Evolutionary conservation across 2,329 filamentous ascomycete genomes (phyloP), one percentile per base, ranked within the genome.

Genomic region (Meredithiella fracta): DNA sequence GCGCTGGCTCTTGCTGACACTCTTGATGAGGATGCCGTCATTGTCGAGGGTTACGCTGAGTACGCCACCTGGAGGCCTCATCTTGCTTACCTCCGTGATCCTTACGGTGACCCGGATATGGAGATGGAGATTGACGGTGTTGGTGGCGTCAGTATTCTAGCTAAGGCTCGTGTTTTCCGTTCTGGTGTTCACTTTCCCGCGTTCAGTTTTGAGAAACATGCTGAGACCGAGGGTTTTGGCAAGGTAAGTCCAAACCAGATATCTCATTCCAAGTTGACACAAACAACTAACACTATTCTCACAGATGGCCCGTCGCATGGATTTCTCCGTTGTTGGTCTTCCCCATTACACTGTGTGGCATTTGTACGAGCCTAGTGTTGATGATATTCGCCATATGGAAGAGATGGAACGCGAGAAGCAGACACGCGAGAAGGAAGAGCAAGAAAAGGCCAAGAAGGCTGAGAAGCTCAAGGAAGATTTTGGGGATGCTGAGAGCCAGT

Each of bases 301-400:
- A 47, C 60, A 95, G 90, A 98, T 98, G 92, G 87, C 92, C 15
- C 92, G 88, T 68, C 83, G 87, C 59, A 97, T 98, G 92, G 77
- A 85, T 59, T 97, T 87, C 65, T 95, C 90, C 0, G 92, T 98
- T 17, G 85, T 98, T 58, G 92, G 92, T 31, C 76, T 98, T 50
- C 92, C 92, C 5, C 92, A 98, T 67, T 98, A 98, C 69, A 95
- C 89, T 1, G 96, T 98, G 61, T 98, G 92, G 92, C 92, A 98
- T 82, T 75, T 98, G 64, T 98, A 98, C 72, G 92, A 98, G 69
- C 92, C 92, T n/a, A 95, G 88, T 64, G 86, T 96, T 15, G 92
- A 98, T 65, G 92, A 98, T 64, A 86, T 97, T 60, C 83, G 86
- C 59, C 92, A 97, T 65, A 98, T 98, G 92, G 91, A 90, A 78